Conservation (phyloP, 1,284 basidiomycete species). For the Kwoniella shivajii region DNA sequence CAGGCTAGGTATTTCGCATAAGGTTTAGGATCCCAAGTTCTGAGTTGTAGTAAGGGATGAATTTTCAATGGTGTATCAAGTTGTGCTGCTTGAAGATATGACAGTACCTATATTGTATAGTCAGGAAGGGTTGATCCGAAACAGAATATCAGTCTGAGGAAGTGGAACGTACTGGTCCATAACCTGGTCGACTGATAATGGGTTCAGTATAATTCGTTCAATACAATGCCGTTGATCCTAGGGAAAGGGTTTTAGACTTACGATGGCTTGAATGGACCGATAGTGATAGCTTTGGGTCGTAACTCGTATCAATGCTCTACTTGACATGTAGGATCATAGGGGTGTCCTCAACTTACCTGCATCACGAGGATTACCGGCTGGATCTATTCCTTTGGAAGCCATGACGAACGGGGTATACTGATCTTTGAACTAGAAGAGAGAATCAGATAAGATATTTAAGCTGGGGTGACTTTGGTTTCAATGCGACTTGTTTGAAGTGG, state of each 20-base stretch:
- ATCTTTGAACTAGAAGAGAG: too few species aligned
- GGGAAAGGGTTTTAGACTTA: slow-evolving; percentile 13
- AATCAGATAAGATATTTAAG: too few species aligned
- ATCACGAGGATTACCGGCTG: slow-evolving; percentile 32
- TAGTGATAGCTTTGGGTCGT: slow-evolving; percentile 35
- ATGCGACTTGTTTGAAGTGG: too few species aligned
- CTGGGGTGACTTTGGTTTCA: too few species aligned
- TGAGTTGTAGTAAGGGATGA: slow-evolving; percentile 46
- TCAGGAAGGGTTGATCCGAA: too few species aligned
- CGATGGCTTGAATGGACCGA: slow-evolving; percentile 51
- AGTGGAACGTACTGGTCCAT: slow-evolving; percentile 37
- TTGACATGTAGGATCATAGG: not conserved
- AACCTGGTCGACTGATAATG: slow-evolving; percentile 44
- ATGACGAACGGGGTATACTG: slow-evolving; percentile 14
- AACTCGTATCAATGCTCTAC: not conserved
- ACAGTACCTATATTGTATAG: slow-evolving; percentile 37
- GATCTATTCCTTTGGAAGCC: slow-evolving; percentile 6
- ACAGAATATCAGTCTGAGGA: not conserved
- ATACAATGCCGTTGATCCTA: not conserved
- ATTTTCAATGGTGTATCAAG: slow-evolving; percentile 47
- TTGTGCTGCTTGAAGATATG: slow-evolving; percentile 49
- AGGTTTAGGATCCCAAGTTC: slow-evolving; percentile 49
- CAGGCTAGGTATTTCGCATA: slow-evolving; percentile 47
- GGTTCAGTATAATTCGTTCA: slow-evolving; percentile 3
- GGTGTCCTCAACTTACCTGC: too few species aligned